Conservation (phyloP, 1,284 basidiomycete species). For the Veloporphyrellus conicus region DNA sequence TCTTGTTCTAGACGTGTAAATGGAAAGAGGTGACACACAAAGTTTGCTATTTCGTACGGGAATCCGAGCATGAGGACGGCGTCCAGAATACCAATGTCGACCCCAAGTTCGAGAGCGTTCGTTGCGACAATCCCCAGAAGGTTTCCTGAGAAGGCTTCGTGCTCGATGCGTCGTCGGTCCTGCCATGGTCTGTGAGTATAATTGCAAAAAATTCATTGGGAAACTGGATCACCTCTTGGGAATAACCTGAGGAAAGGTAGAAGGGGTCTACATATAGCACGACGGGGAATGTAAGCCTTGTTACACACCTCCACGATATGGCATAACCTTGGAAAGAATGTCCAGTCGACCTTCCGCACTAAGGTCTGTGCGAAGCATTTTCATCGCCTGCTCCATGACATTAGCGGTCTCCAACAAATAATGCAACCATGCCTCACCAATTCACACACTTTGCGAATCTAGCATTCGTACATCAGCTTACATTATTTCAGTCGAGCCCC, state of each 20-base stretch:
- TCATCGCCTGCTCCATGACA: slow-evolving; percentile 59
- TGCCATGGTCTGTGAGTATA: slow-evolving; percentile 30
- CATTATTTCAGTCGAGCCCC: not conserved
- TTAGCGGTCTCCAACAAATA: slow-evolving; percentile 1
- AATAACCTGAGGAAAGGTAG: slow-evolving; percentile 45
- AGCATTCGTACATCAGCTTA: not conserved
- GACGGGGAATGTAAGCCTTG: not conserved
- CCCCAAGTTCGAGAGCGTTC: slow-evolving; percentile 86
- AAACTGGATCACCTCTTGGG: slow-evolving; percentile 42
- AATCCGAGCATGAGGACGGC: slow-evolving; percentile 89
- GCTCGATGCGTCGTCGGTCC: slow-evolving; percentile 82
- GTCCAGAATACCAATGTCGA: slow-evolving; percentile 86
- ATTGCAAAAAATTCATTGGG: slow-evolving; percentile 4
- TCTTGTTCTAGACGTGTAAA: not conserved
- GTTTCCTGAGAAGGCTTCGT: slow-evolving; percentile 80
- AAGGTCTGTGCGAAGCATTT: slow-evolving; percentile 69
- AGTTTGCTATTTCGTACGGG: slow-evolving; percentile 73
- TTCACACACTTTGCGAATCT: slow-evolving; percentile 82
- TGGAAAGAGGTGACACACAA: slow-evolving; percentile 44
- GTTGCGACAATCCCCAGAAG: slow-evolving; percentile 87
- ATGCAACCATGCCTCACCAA: slow-evolving; percentile 44
- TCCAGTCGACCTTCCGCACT: slow-evolving; percentile 74
- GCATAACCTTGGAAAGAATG: slow-evolving; percentile 72
- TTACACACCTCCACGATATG: slow-evolving; percentile 74
- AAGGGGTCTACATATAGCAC: not conserved